Percentiles rank a stretch among this genome's conserved stretches.
Conservation (phyloP, 2,329 filamentous ascomycete species). For the Xylaria sp. region DNA sequence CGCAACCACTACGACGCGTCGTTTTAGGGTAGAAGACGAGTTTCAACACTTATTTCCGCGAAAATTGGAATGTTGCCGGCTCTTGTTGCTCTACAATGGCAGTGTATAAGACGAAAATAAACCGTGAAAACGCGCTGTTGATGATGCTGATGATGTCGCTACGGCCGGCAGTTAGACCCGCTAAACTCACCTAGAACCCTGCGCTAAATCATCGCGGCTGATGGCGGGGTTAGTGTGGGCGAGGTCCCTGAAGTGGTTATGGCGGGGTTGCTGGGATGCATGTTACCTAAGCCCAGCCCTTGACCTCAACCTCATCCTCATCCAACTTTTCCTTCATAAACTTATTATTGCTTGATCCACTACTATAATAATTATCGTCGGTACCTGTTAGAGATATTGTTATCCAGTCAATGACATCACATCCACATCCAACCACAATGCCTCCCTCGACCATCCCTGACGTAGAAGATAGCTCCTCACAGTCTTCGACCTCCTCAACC, state of each 20-base stretch:
- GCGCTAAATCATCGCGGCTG: background rate
- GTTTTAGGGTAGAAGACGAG: background rate
- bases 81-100: background rate
- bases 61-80: background rate
- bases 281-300: background rate
- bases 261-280: background rate
- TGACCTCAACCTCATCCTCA: background rate
- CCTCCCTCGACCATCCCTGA: too few species aligned
- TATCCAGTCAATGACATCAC: constrained; percentile 25
- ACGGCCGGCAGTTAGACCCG: constrained; percentile 7
- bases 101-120: background rate
- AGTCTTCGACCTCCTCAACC: background rate
- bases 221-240: constrained; percentile 18
- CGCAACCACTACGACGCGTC: constrained; percentile 24
- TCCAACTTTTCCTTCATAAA: background rate
- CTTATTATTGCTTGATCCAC: background rate
- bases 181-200: constrained; percentile 4
- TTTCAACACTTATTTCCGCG: background rate
- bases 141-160: background rate
- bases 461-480: background rate
- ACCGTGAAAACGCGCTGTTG: background rate
- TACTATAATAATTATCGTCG: too few species aligned
- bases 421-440: background rate
- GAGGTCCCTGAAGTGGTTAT: background rate
- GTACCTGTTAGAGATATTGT: background rate